phyloP scores from a whole-genome alignment of 2,329 filamentous ascomycete species.

The Xylogone sp. region DNA sequence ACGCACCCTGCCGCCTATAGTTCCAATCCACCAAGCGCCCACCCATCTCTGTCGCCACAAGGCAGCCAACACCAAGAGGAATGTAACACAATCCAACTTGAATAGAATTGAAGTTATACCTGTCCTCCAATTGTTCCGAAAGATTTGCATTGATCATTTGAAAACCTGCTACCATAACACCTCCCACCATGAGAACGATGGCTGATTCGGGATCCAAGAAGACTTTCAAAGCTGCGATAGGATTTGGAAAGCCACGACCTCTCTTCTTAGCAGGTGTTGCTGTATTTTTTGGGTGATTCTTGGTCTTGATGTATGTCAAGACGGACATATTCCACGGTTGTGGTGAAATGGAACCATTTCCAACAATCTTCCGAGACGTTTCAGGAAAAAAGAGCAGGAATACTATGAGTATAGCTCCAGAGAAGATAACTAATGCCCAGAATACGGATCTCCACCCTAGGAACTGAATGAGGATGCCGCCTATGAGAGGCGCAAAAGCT shows the following conservation, averaged over 20 bases:
- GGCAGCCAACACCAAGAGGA: slow-evolving; percentile 41
- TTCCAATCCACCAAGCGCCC: slow-evolving; percentile 59
- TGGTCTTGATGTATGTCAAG: slow-evolving; percentile 34
- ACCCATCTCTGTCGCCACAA: slow-evolving; percentile 43
- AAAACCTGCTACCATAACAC: slow-evolving; percentile 49
- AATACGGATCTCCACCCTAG: slow-evolving; percentile 46
- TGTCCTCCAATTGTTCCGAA: slow-evolving; percentile 33
- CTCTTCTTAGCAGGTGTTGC: neutral
- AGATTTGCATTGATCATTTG: slow-evolving; percentile 45
- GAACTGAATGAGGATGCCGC: slow-evolving; percentile 37
- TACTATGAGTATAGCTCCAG: slow-evolving; percentile 27
- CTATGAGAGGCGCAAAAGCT: slow-evolving; percentile 42
- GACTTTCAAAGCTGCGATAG: neutral
- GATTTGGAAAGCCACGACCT: neutral
- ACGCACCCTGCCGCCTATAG: slow-evolving; percentile 61
- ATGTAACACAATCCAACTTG: slow-evolving; percentile 9
- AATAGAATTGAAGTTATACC: slow-evolving; percentile 7
- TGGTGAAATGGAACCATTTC: slow-evolving; percentile 41
- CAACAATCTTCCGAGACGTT: slow-evolving; percentile 12
- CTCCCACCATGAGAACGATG: slow-evolving; percentile 32
- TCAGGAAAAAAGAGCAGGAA: slow-evolving; percentile 9
- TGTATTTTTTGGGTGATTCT: neutral
- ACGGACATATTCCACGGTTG: slow-evolving; percentile 51
- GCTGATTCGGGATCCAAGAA: neutral
- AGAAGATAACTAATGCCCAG: slow-evolving; percentile 45